Percentiles rank a stretch among this genome's conserved stretches.
phyloP scores from a whole-genome alignment of 805 yeast species.

The Ogataea ganodermae region DNA sequence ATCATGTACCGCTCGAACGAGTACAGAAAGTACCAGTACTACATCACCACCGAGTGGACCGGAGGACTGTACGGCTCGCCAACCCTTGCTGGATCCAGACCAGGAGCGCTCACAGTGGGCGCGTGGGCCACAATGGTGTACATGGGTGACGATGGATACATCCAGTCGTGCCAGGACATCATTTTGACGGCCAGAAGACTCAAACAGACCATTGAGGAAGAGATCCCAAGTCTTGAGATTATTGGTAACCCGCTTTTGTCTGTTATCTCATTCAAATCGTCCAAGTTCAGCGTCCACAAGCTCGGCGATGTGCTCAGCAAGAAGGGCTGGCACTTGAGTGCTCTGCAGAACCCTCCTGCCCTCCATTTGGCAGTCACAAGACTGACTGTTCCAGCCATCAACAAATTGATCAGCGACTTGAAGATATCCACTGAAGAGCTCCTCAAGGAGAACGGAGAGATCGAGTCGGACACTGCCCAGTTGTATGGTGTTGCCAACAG shows the following conservation, averaged over 20 bases:
- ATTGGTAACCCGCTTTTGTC: slow-evolving; percentile 86
- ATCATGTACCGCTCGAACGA: slow-evolving; percentile 79
- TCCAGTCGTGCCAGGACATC: slow-evolving; percentile 63
- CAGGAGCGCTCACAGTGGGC: slow-evolving; percentile 97
- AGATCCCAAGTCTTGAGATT: slow-evolving; percentile 60
- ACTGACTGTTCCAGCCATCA: slow-evolving; percentile 62
- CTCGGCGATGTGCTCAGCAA: slow-evolving; percentile 69
- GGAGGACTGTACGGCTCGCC: slow-evolving; percentile 98
- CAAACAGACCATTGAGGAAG: slow-evolving; percentile 45
- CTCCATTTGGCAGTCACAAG: slow-evolving; percentile 86
- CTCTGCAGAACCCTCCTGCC: slow-evolving; percentile 89
- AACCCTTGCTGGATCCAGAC: slow-evolving; percentile 93
- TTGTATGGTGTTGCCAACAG: slow-evolving; percentile 96
- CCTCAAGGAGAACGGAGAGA: slow-evolving; percentile 21
- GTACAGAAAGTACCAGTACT: slow-evolving; percentile 81
- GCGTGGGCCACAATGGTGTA: slow-evolving; percentile 93
- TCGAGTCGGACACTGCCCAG: slow-evolving; percentile 72
- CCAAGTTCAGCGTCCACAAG: slow-evolving; percentile 66
- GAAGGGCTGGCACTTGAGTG: slow-evolving; percentile 86
- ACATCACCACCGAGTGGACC: slow-evolving; percentile 78
- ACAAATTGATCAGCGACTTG: slow-evolving; percentile 57
- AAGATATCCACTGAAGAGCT: slow-evolving; percentile 46
- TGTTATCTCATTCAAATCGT: slow-evolving; percentile 76
- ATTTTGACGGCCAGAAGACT: slow-evolving; percentile 63
- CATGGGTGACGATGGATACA: slow-evolving; percentile 85